Base-by-base conservation (phyloP, 2,329 filamentous ascomycete species). In the Fusarium torulosum region DNA sequence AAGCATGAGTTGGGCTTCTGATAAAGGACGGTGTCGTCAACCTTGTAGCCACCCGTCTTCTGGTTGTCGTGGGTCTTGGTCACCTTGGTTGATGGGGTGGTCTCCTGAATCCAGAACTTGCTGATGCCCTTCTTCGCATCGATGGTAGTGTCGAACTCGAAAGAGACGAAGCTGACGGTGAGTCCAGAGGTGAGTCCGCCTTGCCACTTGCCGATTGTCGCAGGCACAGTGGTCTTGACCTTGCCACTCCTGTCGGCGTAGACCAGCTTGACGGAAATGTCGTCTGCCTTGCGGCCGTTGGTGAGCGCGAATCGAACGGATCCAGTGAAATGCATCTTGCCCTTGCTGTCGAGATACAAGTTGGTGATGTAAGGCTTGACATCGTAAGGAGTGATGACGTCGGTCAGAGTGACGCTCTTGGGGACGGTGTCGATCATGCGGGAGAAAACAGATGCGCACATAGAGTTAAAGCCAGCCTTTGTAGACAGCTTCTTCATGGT, bases 361-460 rank as follows among this genome's bases (percentile, higher is more conserved):
- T 66, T 65, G 1, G 31, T 55, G 17, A 77, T 70, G 25, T 79
- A 77, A 3, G 77, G 77, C 40, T 77, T 79, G 37, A 79, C 55
- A 4, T 75, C 73, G 15, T 75, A 71, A 0, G 72, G 60, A 17
- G 74, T 65, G 6, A 79, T 65, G 14, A 71, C 67, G 1, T 76
- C 73, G 15, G 67, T 73, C 4, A 79, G 71, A 7, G 66, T 60
- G 9, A 79, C 76, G 2, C 17, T 63, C 7, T 62, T 53, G 1
- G 77, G 77, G 0, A 79, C 76, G 0, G 77, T 78, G 45, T 79
- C 71, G 37, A 79, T 75, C 77, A 79, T 79, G n/a, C 74, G 72
- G 8, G 59, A 63, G 10, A 79, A 74, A n/a, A 78, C 54, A 11
- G 71, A 58, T 6, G 68, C 59, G 31, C 77, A 79, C n/a, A 54